phyloP scores from a whole-genome alignment of 2,329 filamentous ascomycete genomes.

The Nemania sp. region DNA sequence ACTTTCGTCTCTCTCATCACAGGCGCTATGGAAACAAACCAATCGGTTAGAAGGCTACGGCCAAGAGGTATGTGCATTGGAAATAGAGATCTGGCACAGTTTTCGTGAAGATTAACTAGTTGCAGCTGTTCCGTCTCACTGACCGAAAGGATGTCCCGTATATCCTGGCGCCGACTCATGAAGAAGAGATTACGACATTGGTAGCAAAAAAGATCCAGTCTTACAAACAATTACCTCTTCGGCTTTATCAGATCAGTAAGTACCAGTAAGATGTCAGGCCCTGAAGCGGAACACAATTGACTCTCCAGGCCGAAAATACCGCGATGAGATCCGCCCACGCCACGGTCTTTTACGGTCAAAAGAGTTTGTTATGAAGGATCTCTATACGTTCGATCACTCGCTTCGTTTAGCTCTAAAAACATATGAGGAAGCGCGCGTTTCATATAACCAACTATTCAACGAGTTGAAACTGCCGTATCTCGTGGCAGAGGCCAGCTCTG shows the following conservation, averaged over 20 bases:
- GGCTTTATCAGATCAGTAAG: conserved; percentile 87
- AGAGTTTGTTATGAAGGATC: conserved; percentile 97
- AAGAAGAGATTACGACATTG: conserved; percentile 90
- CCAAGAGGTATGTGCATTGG: conserved; percentile 62
- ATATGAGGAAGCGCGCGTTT: conserved; percentile 72
- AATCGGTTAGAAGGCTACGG: conserved; percentile 74
- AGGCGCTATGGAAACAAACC: conserved; percentile 80
- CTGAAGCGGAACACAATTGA: conserved; percentile 11
- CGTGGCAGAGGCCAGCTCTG: conserved; percentile 86
- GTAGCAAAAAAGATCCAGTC: conserved; percentile 75
- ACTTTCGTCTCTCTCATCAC: conserved; percentile 82
- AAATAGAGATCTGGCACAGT: background rate
- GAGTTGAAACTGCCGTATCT: conserved; percentile 83
- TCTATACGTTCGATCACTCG: conserved; percentile 89
- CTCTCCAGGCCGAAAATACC: conserved; percentile 78
- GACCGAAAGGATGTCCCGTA: conserved; percentile 77
- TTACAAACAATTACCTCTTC: conserved; percentile 82
- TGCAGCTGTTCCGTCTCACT: conserved; percentile 74
- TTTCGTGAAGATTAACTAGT: conserved; percentile 23
- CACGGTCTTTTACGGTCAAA: conserved; percentile 85
- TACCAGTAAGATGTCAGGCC: background rate
- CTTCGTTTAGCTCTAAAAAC: conserved; percentile 72
- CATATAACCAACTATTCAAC: conserved; percentile 77
- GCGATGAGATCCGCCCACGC: conserved; percentile 86
- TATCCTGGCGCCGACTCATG: conserved; percentile 88